Conservation (phyloP, 148 eudicot species). For the Spergularia bocconei region DNA sequence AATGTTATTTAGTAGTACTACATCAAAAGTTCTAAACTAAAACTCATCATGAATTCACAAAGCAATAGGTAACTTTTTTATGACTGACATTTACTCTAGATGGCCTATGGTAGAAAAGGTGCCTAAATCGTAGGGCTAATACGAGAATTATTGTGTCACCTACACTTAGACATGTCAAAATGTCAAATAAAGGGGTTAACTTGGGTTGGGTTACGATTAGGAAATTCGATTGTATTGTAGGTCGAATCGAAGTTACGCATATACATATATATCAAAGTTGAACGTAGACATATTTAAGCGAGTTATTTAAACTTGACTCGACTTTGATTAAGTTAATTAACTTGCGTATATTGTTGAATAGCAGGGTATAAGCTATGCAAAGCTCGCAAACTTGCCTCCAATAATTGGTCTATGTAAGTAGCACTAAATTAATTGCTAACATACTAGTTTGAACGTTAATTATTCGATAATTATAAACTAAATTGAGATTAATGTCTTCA, state of each 20-base stretch:
- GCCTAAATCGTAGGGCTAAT: neutral
- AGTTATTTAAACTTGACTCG: too few relatives aligned
- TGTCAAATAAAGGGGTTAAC: neutral
- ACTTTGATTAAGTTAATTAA: neutral
- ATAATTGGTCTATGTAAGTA: conserved; percentile 85
- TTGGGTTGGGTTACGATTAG: neutral
- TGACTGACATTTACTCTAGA: too few relatives aligned
- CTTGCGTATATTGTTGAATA: conserved; percentile 7
- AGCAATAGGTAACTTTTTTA: too few relatives aligned
- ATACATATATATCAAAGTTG: too few relatives aligned
- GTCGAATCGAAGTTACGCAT: too few relatives aligned
- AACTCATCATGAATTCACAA: neutral
- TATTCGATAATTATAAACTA: neutral
- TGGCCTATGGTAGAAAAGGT: too few relatives aligned
- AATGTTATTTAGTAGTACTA: neutral
- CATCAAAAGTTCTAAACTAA: neutral
- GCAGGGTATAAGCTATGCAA: conserved; percentile 97
- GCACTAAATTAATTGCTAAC: neutral
- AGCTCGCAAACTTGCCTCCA: conserved; percentile 93
- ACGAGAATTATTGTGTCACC: neutral
- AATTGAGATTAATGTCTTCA: conserved; percentile 11
- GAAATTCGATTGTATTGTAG: too few relatives aligned
- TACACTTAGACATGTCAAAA: neutral
- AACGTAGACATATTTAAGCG: too few relatives aligned
- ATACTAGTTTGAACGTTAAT: neutral